phyloP scores from a whole-genome alignment of 192 early-diverging fungal species.

The Coemansia interrupta region DNA sequence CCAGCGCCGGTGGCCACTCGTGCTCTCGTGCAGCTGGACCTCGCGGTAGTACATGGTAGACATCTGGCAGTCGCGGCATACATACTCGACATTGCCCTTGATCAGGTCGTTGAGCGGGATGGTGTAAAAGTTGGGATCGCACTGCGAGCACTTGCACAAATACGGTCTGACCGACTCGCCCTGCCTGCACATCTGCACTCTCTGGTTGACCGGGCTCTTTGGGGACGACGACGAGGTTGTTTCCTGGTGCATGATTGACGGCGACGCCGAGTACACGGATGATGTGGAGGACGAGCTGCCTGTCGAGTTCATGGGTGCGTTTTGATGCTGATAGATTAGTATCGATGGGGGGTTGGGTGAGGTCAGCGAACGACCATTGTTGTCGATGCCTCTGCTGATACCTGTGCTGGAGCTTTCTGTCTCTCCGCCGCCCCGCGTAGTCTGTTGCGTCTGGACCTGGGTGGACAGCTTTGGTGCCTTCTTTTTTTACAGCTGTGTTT shows the following conservation, averaged over 20 bases:
- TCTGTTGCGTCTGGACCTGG: neutral
- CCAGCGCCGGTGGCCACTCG: conserved; percentile 47
- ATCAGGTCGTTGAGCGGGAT: conserved; percentile 32
- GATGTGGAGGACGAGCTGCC: neutral
- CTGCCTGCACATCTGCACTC: neutral
- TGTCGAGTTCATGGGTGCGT: neutral
- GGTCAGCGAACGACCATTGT: conserved; percentile 12
- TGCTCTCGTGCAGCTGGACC: conserved; percentile 40
- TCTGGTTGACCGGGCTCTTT: conserved; percentile 4
- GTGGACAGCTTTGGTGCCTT: conserved; percentile 5
- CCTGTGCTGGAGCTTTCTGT: neutral
- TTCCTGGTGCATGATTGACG: conserved; percentile 5
- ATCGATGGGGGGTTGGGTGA: conserved; percentile 14
- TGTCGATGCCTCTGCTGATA: conserved; percentile 17
- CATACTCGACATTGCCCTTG: conserved; percentile 36
- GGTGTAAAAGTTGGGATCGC: conserved; percentile 50
- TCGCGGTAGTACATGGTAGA: conserved; percentile 24
- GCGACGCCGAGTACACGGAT: conserved; percentile 1
- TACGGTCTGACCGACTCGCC: neutral
- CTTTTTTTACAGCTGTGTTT: neutral
- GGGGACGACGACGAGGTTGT: conserved; percentile 4
- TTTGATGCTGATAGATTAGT: neutral
- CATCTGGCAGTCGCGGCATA: conserved; percentile 48
- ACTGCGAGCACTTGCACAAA: conserved; percentile 49
- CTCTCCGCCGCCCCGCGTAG: neutral